Percentiles rank a stretch among this genome's conserved stretches.
phyloP scores from a whole-genome alignment of 1,284 basidiomycete genomes.

The Sporisorium graminicola region DNA sequence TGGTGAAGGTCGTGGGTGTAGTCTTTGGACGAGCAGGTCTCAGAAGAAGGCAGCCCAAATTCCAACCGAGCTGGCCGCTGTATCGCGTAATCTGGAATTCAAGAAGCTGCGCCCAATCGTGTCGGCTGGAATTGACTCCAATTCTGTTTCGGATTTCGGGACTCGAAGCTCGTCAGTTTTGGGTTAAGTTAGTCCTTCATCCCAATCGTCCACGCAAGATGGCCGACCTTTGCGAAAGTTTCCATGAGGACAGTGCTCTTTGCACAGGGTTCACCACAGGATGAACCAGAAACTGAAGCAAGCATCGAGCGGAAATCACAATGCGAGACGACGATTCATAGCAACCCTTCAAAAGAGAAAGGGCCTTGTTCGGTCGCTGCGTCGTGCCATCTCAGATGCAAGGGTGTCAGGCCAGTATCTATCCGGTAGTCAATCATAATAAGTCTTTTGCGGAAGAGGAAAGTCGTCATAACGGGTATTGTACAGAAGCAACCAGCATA shows the following conservation, averaged over 20 bases:
- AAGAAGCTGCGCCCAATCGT: conserved; percentile 10
- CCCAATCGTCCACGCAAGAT: too few relatives aligned
- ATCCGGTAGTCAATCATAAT: not conserved
- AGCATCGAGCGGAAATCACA: too few relatives aligned
- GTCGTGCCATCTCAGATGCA: not conserved
- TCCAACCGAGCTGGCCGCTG: conserved; percentile 1
- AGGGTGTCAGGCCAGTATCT: not conserved
- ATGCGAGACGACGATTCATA: too few relatives aligned
- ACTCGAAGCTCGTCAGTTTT: not conserved
- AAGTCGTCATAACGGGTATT: conserved; percentile 28
- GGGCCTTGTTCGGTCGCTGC: not conserved
- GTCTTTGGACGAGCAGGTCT: not conserved
- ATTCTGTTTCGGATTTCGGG: conserved; percentile 16
- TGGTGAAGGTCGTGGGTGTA: not conserved
- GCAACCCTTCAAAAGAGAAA: too few relatives aligned
- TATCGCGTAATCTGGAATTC: conserved; percentile 40
- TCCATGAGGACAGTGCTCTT: not conserved
- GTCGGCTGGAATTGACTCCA: not conserved
- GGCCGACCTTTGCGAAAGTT: not conserved
- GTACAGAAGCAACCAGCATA: conserved; percentile 38
- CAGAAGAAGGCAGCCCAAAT: conserved; percentile 7
- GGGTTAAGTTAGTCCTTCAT: not conserved
- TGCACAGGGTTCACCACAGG: not conserved
- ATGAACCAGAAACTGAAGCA: not conserved
- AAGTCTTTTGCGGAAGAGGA: too few relatives aligned